Percentiles rank a stretch among this genome's conserved stretches.
phyloP scores from a whole-genome alignment of 2,329 filamentous ascomycete genomes.

The Elsinoe fawcettii region DNA sequence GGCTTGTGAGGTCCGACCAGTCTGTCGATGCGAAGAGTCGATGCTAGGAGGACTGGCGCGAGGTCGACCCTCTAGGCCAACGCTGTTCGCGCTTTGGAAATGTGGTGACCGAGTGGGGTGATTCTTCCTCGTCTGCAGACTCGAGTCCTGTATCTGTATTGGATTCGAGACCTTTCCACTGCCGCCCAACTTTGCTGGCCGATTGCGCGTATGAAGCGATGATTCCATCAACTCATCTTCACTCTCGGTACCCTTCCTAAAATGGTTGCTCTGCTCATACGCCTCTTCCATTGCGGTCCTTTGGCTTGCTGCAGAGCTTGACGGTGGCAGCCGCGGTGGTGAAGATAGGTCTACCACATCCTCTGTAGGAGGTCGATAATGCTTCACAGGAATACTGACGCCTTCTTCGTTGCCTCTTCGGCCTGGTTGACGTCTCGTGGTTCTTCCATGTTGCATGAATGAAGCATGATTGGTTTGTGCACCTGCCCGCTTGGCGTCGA shows the following conservation, averaged over 20 bases:
- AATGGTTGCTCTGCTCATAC: not conserved
- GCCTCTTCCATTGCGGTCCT: not conserved
- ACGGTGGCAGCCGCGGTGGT: not conserved
- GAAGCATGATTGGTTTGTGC: not conserved
- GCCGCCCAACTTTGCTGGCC: not conserved
- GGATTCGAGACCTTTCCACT: not conserved
- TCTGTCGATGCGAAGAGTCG: not conserved
- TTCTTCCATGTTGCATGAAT: not conserved
- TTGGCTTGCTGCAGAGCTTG: not conserved
- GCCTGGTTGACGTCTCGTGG: not conserved
- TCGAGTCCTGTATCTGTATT: not conserved
- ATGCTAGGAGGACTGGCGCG: not conserved
- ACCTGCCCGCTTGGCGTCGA: conserved; percentile 2
- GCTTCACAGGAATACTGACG: not conserved
- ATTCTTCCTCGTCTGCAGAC: not conserved
- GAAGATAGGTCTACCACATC: not conserved
- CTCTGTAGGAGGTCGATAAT: not conserved
- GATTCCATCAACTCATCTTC: not conserved
- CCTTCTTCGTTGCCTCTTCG: not conserved
- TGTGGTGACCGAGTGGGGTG: not conserved
- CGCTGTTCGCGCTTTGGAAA: not conserved
- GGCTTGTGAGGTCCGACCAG: not conserved
- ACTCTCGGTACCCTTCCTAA: not conserved
- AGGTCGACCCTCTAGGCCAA: not conserved
- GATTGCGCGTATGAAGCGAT: not conserved